Evolutionary conservation across 2,329 filamentous ascomycete species (phyloP).

Genomic region (Calonectria naviculata): DNA sequence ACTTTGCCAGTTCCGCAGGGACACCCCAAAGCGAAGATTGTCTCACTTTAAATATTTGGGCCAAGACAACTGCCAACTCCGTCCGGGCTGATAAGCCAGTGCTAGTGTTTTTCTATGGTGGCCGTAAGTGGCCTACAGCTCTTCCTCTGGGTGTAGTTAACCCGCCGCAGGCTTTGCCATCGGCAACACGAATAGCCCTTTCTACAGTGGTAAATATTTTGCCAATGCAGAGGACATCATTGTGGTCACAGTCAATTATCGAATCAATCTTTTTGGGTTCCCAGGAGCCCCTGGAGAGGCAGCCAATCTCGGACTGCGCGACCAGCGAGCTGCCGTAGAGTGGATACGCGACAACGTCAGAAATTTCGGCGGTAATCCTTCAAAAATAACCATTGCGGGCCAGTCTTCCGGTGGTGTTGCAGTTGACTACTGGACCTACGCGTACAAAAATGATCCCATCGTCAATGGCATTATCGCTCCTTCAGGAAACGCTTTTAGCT

Average conservation of each 20-base stretch:
- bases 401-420: slow-evolving; percentile 49
- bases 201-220: slow-evolving; percentile 56
- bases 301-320: slow-evolving; percentile 42
- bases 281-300: slow-evolving; percentile 43
- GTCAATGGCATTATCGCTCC: slow-evolving; percentile 57
- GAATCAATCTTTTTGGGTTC: slow-evolving; percentile 55
- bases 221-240: slow-evolving; percentile 56
- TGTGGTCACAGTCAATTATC: slow-evolving; percentile 60
- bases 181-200: slow-evolving; percentile 46
- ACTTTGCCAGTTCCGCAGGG: slow-evolving; percentile 32
- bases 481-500: slow-evolving; percentile 57
- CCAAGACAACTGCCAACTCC: slow-evolving; percentile 27
- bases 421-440: slow-evolving; percentile 61
- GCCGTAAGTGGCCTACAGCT: slow-evolving; percentile 13
- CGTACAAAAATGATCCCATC: slow-evolving; percentile 61
- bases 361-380: slow-evolving; percentile 42
- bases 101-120: slow-evolving; percentile 36
- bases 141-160: neutral
- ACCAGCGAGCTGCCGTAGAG: slow-evolving; percentile 45
- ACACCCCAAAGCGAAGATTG: slow-evolving; percentile 35
- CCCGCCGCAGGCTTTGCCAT: slow-evolving; percentile 44
- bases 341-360: slow-evolving; percentile 47
- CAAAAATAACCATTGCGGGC: slow-evolving; percentile 47
- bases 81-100: slow-evolving; percentile 30
- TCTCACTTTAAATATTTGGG: slow-evolving; percentile 37